A percentile compares a stretch with the other conserved stretches of the same genome.
Evolutionary conservation across 441 rosid species (phyloP).

Genomic region (Euphorbia schlechtendalii): DNA sequence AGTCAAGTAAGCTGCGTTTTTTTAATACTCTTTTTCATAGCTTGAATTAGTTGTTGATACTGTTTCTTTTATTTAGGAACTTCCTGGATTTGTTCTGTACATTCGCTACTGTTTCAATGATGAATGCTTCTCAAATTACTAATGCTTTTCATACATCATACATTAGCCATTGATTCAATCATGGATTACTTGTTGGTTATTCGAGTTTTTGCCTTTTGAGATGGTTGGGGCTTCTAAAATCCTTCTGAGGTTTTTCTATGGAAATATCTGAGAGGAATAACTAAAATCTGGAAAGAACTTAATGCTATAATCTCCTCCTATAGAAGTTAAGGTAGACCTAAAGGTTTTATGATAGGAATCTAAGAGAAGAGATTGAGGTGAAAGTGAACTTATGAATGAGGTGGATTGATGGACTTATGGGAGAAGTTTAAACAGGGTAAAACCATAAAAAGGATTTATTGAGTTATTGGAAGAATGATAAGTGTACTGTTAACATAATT

Average conservation of each 20-base stretch:
- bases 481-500: neutral
- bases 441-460: neutral
- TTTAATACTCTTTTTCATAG: neutral
- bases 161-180: too few species aligned
- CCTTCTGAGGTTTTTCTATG: neutral
- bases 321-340: neutral
- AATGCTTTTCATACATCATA: too few species aligned
- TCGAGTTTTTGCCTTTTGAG: too few species aligned
- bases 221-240: neutral
- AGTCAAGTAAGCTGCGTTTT: slow-evolving; percentile 47
- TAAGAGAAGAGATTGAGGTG: neutral
- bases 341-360: neutral
- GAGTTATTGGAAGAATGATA: neutral
- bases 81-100: neutral
- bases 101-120: neutral
- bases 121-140: neutral
- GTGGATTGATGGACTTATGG: neutral
- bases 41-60: neutral
- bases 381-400: neutral
- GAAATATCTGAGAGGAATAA: neutral
- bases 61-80: neutral
- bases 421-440: neutral
- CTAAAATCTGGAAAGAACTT: neutral
- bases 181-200: too few species aligned
- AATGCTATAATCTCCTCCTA: neutral